Evolutionary conservation across 768 basidiomycete genomes (phyloP).

Genomic region (Phlebiopsis gigantea): DNA sequence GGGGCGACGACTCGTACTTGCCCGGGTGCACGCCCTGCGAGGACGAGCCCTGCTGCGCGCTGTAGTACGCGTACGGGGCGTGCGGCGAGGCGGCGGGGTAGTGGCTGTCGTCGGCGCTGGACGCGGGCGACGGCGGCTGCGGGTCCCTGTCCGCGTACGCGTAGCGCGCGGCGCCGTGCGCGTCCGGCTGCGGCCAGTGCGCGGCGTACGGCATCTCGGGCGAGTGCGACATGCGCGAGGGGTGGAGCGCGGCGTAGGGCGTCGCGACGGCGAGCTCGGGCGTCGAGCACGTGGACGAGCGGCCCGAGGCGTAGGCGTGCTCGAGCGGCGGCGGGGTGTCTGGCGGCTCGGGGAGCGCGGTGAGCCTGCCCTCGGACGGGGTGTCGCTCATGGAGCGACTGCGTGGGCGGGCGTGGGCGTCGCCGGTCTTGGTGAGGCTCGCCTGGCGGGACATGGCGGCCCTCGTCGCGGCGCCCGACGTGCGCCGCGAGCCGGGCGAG

Average conservation of each 20-base stretch:
- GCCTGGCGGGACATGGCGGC: constrained; percentile 47
- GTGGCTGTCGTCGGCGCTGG: background rate
- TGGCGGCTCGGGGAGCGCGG: constrained; percentile 16
- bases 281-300: constrained; percentile 15
- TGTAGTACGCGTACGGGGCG: constrained; percentile 7
- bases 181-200: background rate
- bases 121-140: background rate
- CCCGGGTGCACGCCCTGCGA: background rate
- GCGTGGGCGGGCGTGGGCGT: constrained; percentile 6
- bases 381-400: constrained; percentile 14
- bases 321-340: constrained; percentile 28
- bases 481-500: constrained; percentile 71
- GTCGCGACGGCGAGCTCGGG: constrained; percentile 16
- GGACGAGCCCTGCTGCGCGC: background rate
- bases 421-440: constrained; percentile 8
- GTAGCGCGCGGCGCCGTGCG: background rate
- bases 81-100: background rate
- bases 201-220: constrained; percentile 15
- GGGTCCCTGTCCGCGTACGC: background rate
- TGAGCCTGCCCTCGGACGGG: background rate
- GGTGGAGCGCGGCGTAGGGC: constrained; percentile 5
- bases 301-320: constrained; percentile 18
- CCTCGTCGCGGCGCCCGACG: constrained; percentile 48
- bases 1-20: background rate
- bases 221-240: constrained; percentile 4